Evolutionary conservation across 768 basidiomycete species (phyloP).

Genomic region (Mycena haematopus): DNA sequence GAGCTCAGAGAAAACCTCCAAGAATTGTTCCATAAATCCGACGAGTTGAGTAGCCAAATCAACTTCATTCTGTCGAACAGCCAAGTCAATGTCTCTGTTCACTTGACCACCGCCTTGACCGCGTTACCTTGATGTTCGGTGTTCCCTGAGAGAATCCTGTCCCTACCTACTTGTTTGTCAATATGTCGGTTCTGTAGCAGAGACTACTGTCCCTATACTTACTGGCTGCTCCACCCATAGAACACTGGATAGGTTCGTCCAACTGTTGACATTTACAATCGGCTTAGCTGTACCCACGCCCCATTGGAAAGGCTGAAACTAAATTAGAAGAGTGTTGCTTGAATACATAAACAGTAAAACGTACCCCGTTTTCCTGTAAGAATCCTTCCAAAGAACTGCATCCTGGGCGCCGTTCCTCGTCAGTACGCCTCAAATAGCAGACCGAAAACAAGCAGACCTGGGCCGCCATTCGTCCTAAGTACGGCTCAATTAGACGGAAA

Average conservation of each 20-base stretch:
- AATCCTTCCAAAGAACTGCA: conserved; percentile 77
- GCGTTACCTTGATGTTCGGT: conserved; percentile 63
- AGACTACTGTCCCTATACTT: conserved; percentile 81
- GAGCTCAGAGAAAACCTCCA: conserved; percentile 75
- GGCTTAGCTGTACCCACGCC: conserved; percentile 66
- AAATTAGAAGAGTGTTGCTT: conserved; percentile 1
- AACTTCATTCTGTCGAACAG: conserved; percentile 48
- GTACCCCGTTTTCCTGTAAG: conserved; percentile 77
- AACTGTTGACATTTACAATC: conserved; percentile 69
- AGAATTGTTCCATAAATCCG: conserved; percentile 77
- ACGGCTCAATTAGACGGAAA: background rate
- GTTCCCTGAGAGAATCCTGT: conserved; percentile 78
- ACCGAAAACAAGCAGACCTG: no score
- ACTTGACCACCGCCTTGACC: conserved; percentile 34
- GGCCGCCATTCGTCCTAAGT: conserved; percentile 63
- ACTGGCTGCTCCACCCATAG: conserved; percentile 83
- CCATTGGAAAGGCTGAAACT: conserved; percentile 70
- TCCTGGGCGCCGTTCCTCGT: conserved; percentile 52
- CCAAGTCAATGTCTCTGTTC: background rate
- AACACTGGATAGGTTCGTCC: conserved; percentile 81
- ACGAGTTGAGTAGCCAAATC: conserved; percentile 55
- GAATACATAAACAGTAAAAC: conserved; percentile 23
- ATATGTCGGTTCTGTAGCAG: no score
- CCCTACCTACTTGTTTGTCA: no score
- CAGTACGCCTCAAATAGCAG: no score